Conservation (phyloP, 2,329 filamentous ascomycete genomes). For the Mycosphaerella sp. region DNA sequence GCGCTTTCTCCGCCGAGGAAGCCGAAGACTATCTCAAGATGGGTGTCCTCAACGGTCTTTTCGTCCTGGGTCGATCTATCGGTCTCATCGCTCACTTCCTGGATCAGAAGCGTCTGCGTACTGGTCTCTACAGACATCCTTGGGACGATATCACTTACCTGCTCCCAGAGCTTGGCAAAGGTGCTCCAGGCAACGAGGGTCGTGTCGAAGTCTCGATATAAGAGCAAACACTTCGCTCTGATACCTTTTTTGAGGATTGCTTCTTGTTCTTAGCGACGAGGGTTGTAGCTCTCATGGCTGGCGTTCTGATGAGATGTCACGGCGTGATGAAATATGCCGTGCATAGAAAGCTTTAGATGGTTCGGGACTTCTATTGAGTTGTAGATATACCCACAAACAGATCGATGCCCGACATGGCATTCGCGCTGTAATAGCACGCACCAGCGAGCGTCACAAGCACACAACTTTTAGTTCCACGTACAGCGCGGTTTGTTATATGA, state of each 20-base stretch:
- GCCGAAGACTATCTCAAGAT: slow-evolving; percentile 98
- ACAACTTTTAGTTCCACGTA: not conserved
- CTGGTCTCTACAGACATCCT: slow-evolving; percentile 93
- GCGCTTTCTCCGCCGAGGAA: slow-evolving; percentile 92
- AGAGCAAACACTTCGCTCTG: not conserved
- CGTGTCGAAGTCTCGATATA: slow-evolving; percentile 67
- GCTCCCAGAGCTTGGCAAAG: slow-evolving; percentile 69
- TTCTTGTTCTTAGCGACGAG: slow-evolving; percentile 5
- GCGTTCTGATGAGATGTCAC: not conserved
- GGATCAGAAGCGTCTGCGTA: slow-evolving; percentile 98
- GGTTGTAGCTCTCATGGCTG: not conserved
- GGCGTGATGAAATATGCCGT: not conserved
- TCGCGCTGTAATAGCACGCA: not conserved
- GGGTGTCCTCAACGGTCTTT: slow-evolving; percentile 99
- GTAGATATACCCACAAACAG: not conserved
- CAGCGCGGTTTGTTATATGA: not conserved
- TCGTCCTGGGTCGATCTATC: slow-evolving; percentile 93
- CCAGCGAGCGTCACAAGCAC: not conserved
- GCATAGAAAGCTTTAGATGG: not conserved
- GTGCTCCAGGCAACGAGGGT: slow-evolving; percentile 68
- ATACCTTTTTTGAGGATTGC: not conserved
- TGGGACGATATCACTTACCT: slow-evolving; percentile 99
- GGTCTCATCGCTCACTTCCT: slow-evolving; percentile 99
- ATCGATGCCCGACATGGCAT: not conserved
- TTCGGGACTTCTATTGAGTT: not conserved